These are phyloP conservation scores for Zalaria sp. DNA, from an alignment of 2,329 filamentous ascomycete species.

Conservation along the genomic window DNA sequence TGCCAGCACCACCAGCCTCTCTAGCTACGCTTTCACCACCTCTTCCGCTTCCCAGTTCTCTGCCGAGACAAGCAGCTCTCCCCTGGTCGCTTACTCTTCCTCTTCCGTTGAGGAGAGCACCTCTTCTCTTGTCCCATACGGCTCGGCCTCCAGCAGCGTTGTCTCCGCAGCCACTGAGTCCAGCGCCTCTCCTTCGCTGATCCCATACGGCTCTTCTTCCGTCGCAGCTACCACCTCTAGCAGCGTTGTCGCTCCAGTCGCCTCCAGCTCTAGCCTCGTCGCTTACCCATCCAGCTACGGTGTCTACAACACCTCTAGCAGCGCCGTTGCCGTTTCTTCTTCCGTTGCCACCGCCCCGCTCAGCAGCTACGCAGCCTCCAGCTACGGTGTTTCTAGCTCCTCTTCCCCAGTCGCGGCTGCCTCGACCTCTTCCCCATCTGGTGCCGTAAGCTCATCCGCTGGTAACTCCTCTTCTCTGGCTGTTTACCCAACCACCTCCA, in stretches of 20 bases:
- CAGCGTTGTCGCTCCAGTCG: conserved; percentile 2
- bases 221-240: conserved; percentile 1
- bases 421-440: background rate
- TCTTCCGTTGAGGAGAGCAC: conserved; percentile 1
- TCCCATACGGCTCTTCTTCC: background rate
- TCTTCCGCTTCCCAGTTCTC: conserved; percentile 3
- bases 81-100: conserved; percentile 2
- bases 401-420: background rate
- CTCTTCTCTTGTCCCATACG: background rate
- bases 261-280: conserved; percentile 7
- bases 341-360: conserved; percentile 4
- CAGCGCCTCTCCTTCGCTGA: conserved; percentile 1
- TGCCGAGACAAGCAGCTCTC: background rate
- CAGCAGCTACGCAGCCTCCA: background rate
- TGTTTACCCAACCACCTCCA: background rate
- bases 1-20: conserved; percentile 15
- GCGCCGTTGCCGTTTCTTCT: conserved; percentile 3
- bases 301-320: conserved; percentile 3
- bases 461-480: conserved; percentile 1
- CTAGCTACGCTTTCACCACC: conserved; percentile 8
- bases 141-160: conserved; percentile 6
- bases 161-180: conserved; percentile 7
- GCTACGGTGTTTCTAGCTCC: conserved; percentile 1
- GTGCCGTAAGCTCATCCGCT: background rate
- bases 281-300: conserved; percentile 4